phyloP scores from a whole-genome alignment of 1,284 basidiomycete species.

The Trichosporon ovoides region DNA sequence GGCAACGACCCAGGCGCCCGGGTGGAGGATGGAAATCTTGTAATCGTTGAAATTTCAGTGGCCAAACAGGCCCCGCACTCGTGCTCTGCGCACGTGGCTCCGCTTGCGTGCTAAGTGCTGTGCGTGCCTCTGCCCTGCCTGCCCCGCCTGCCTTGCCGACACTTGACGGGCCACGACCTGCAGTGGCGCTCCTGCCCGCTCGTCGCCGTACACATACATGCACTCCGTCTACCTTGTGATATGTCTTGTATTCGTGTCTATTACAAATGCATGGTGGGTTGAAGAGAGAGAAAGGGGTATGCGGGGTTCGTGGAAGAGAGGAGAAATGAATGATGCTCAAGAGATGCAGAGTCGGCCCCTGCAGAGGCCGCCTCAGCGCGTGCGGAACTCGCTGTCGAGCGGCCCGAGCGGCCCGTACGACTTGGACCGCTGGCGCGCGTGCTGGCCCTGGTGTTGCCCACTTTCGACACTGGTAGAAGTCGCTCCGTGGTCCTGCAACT shows the following conservation, averaged over 20 bases:
- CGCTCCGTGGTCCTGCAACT: slow-evolving; percentile 6
- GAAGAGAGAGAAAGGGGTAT: background rate
- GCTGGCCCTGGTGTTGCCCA: slow-evolving; percentile 10
- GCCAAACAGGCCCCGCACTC: background rate
- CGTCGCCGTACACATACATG: slow-evolving; percentile 7
- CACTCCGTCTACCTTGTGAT: slow-evolving; percentile 10
- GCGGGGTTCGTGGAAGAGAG: background rate
- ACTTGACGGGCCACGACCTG: too few relatives aligned
- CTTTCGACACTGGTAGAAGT: slow-evolving; percentile 6
- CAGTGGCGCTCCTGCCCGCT: too few relatives aligned
- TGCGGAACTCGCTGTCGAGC: background rate
- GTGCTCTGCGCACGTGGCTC: too few relatives aligned
- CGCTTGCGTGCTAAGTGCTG: too few relatives aligned
- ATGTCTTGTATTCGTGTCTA: background rate
- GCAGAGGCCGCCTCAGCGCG: background rate
- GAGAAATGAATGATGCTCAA: slow-evolving; percentile 6
- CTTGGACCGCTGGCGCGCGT: slow-evolving; percentile 11
- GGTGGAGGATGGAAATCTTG: slow-evolving; percentile 1
- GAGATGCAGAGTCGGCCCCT: too few relatives aligned
- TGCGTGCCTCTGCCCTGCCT: too few relatives aligned
- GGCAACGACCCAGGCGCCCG: background rate
- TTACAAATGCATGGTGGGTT: slow-evolving; percentile 8
- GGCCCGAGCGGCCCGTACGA: slow-evolving; percentile 8
- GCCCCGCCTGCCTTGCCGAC: too few relatives aligned
- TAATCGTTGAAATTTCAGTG: background rate